phyloP scores from a whole-genome alignment of 2,329 filamentous ascomycete genomes.

The Talaromyces sp. region DNA sequence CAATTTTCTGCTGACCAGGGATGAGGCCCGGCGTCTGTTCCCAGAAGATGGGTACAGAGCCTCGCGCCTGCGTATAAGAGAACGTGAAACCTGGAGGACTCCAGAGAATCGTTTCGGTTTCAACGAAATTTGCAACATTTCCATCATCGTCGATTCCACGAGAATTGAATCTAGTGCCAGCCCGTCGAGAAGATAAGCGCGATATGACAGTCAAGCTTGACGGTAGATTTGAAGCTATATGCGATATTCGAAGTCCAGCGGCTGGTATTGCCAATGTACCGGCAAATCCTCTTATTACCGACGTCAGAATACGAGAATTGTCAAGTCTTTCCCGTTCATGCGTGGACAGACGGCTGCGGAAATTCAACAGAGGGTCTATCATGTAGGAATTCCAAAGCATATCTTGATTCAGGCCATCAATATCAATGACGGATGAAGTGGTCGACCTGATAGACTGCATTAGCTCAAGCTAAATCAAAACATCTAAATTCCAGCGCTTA shows the following conservation, averaged over 20 bases:
- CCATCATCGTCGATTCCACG: conserved; percentile 96
- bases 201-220: conserved; percentile 88
- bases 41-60: conserved; percentile 95
- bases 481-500: conserved; percentile 36
- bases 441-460: conserved; percentile 54
- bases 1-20: conserved; percentile 91
- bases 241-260: conserved; percentile 66
- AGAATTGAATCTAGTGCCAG: conserved; percentile 95
- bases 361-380: conserved; percentile 88
- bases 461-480: conserved; percentile 17
- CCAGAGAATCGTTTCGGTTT: conserved; percentile 92
- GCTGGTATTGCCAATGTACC: conserved; percentile 81
- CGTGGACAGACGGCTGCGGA: conserved; percentile 74
- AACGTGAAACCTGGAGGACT: conserved; percentile 73
- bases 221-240: conserved; percentile 66
- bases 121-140: conserved; percentile 97
- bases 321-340: conserved; percentile 78
- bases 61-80: conserved; percentile 88
- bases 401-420: conserved; percentile 86
- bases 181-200: conserved; percentile 81
- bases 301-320: conserved; percentile 80
- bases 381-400: conserved; percentile 99
- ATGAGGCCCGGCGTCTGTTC: conserved; percentile 85
- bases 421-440: conserved; percentile 75
- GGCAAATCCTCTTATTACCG: conserved; percentile 90